Percentiles rank a stretch among this genome's conserved stretches.
Conservation (phyloP, 1,139 yeast species). For the Hanseniaspora gamundiae region DNA sequence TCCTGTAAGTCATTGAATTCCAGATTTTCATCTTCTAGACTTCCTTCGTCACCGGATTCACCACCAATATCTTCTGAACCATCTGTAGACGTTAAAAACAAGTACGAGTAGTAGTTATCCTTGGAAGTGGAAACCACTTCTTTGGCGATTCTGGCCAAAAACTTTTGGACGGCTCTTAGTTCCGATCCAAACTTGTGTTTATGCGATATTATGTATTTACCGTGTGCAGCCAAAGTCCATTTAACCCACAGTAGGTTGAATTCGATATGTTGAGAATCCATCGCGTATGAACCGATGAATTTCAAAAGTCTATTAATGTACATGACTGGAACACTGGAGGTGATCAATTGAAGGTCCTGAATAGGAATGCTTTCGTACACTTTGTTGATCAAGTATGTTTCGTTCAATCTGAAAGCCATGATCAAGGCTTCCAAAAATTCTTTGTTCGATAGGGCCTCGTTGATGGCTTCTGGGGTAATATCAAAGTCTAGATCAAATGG, state of each 20-base stretch:
- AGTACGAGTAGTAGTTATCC: constrained; percentile 42
- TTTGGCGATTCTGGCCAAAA: constrained; percentile 60
- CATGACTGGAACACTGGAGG: constrained; percentile 59
- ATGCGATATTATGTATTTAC: constrained; percentile 53
- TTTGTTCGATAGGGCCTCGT: constrained; percentile 49
- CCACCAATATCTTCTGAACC: constrained; percentile 18
- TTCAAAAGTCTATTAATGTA: constrained; percentile 57
- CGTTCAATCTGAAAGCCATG: constrained; percentile 91
- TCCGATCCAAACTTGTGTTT: constrained; percentile 56
- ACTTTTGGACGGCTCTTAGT: constrained; percentile 63
- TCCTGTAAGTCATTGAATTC: constrained; percentile 13
- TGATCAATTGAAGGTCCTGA: constrained; percentile 56
- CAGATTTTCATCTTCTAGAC: constrained; percentile 19
- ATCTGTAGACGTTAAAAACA: constrained; percentile 30
- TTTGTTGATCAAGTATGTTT: constrained; percentile 54
- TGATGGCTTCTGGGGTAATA: constrained; percentile 69
- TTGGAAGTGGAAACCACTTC: constrained; percentile 50
- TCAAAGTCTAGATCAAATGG: constrained; percentile 93
- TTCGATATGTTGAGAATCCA: constrained; percentile 78
- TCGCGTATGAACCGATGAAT: constrained; percentile 59
- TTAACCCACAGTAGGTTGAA: constrained; percentile 75
- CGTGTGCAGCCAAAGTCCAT: constrained; percentile 57
- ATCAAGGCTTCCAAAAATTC: constrained; percentile 74
- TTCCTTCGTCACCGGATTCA: constrained; percentile 14
- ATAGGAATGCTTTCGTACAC: constrained; percentile 70